Conservation (phyloP, 345 rosid genomes). For the Acer campestre region DNA sequence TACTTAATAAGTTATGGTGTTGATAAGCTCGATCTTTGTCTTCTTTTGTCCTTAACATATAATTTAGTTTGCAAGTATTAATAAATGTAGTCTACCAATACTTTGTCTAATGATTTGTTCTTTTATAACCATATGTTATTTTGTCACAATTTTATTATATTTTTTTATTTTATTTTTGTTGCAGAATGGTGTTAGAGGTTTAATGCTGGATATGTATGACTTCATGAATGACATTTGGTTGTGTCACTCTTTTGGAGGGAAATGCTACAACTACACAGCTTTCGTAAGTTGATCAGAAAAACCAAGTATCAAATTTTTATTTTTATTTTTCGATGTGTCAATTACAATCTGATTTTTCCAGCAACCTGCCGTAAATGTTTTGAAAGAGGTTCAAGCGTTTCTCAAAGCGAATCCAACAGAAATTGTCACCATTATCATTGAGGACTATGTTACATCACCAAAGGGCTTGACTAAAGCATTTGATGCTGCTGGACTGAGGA, state of each 20-base stretch:
- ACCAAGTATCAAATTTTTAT: not conserved
- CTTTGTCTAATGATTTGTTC: not conserved
- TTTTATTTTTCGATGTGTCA: too few relatives aligned
- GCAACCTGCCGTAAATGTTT: constrained; percentile 74
- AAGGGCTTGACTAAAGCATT: constrained; percentile 67
- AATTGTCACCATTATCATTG: constrained; percentile 74
- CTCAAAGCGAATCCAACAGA: constrained; percentile 63
- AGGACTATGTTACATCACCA: constrained; percentile 82
- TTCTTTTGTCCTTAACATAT: not conserved
- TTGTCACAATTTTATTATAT: not conserved
- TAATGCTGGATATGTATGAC: constrained; percentile 93
- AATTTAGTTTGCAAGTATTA: too few relatives aligned
- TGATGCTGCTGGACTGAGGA: constrained; percentile 67
- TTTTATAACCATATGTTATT: not conserved
- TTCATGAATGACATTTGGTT: constrained; percentile 79
- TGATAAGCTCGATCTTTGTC: too few relatives aligned
- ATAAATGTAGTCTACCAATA: not conserved
- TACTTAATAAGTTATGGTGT: not conserved
- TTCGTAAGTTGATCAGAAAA: constrained; percentile 55
- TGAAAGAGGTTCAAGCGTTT: constrained; percentile 63
- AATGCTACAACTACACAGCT: constrained; percentile 71
- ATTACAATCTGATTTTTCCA: constrained; percentile 19
- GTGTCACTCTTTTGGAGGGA: constrained; percentile 76
- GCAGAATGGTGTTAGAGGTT: constrained; percentile 92
- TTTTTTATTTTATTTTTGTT: constrained; percentile 1